Evolutionary conservation across 179 eudicot species (phyloP).

Genomic region (Spinacia oleracea): DNA sequence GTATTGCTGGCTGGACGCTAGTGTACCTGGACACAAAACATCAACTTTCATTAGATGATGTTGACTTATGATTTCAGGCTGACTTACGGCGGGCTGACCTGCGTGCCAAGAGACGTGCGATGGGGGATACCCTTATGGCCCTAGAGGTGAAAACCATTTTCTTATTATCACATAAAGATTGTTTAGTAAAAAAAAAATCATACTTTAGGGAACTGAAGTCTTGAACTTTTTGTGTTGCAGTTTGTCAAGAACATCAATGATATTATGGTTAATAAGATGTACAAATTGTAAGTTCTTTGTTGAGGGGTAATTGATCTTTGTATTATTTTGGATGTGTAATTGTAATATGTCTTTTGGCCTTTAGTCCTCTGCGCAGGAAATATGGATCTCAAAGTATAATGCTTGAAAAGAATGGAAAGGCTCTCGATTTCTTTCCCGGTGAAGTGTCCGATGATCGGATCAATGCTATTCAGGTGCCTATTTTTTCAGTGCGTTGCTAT

Average conservation of each 20-base stretch:
- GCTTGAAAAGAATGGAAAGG: slow-evolving; percentile 89
- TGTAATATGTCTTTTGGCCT: slow-evolving; percentile 19
- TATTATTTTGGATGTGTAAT: slow-evolving; percentile 13
- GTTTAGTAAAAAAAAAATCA: too few species aligned
- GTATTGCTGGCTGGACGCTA: neutral
- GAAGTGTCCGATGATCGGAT: slow-evolving; percentile 80
- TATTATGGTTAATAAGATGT: slow-evolving; percentile 78
- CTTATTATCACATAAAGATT: neutral
- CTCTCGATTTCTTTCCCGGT: slow-evolving; percentile 64
- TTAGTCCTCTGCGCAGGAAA: slow-evolving; percentile 46
- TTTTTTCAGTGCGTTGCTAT: neutral
- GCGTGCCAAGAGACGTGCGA: slow-evolving; percentile 84
- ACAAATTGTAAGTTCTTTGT: slow-evolving; percentile 60
- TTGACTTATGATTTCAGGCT: slow-evolving; percentile 54
- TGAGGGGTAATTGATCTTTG: slow-evolving; percentile 7
- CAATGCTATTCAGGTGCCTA: slow-evolving; percentile 69
- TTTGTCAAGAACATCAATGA: slow-evolving; percentile 79
- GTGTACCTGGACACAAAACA: neutral
- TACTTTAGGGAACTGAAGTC: neutral
- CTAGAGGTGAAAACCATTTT: slow-evolving; percentile 57
- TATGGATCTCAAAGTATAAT: slow-evolving; percentile 46
- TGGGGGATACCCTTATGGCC: slow-evolving; percentile 93
- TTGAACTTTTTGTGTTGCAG: slow-evolving; percentile 44
- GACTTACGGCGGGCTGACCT: slow-evolving; percentile 91
- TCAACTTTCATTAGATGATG: neutral